Percentiles rank a stretch among this genome's conserved stretches.
phyloP scores from a whole-genome alignment of 2,329 filamentous ascomycete species.

The Scolecobasidium constrictum region DNA sequence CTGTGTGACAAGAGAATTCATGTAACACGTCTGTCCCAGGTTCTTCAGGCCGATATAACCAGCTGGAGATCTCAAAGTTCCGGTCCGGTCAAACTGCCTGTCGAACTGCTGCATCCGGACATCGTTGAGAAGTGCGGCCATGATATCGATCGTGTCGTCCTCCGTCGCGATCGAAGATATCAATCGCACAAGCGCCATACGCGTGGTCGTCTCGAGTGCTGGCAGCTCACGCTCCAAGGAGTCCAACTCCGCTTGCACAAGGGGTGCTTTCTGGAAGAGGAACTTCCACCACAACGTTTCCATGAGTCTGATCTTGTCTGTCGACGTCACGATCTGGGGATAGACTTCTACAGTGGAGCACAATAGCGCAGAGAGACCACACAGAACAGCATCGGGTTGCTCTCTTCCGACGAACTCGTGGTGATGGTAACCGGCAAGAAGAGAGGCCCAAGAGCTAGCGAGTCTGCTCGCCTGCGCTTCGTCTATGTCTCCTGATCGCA shows the following conservation, averaged over 20 bases:
- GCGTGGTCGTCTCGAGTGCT: neutral
- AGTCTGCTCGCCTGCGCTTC: neutral
- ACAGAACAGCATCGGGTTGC: constrained; percentile 23
- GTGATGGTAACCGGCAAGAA: constrained; percentile 23
- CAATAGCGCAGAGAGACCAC: constrained; percentile 30
- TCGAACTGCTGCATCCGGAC: neutral
- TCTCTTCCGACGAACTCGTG: constrained; percentile 24
- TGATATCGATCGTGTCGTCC: neutral
- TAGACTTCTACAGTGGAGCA: constrained; percentile 15
- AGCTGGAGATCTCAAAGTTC: constrained; percentile 54
- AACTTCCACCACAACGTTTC: constrained; percentile 24
- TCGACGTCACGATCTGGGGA: neutral
- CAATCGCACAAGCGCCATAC: neutral
- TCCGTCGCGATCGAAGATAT: neutral
- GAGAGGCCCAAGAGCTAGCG: constrained; percentile 19
- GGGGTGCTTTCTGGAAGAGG: constrained; percentile 17
- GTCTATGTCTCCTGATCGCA: neutral
- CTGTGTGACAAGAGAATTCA: constrained; percentile 90
- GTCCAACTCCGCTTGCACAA: neutral
- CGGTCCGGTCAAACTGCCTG: constrained; percentile 37
- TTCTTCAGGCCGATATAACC: constrained; percentile 89
- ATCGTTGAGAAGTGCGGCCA: neutral
- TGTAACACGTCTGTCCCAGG: constrained; percentile 90
- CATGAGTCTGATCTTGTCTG: constrained; percentile 14
- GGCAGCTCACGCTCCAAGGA: neutral